phyloP scores from a whole-genome alignment of 495 filamentous ascomycete genomes.

The Aspergillus mulundensis region DNA sequence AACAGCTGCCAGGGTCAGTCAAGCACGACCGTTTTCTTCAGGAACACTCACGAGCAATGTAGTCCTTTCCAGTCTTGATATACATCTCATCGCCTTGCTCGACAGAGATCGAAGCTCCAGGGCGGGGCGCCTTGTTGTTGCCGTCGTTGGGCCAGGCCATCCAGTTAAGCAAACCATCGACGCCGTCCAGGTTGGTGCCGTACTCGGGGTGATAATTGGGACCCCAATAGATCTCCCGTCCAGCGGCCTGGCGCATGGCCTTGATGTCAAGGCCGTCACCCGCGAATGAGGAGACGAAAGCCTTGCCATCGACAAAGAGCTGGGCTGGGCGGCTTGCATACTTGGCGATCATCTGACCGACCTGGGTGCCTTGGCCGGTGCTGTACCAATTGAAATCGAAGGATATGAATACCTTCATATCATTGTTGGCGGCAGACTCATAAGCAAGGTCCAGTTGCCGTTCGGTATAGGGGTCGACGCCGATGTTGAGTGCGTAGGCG shows the following conservation, averaged over 20 bases:
- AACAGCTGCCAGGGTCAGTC: slow-evolving; percentile 23
- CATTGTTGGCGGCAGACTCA: slow-evolving; percentile 52
- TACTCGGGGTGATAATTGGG: slow-evolving; percentile 50
- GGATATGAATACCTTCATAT: slow-evolving; percentile 59
- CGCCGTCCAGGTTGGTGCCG: slow-evolving; percentile 25
- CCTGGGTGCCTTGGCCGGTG: slow-evolving; percentile 32
- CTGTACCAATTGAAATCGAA: slow-evolving; percentile 59
- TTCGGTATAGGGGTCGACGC: slow-evolving; percentile 48
- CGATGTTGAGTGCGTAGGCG: slow-evolving; percentile 60
- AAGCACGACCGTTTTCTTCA: not conserved
- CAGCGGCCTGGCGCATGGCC: slow-evolving; percentile 41
- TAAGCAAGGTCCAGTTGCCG: slow-evolving; percentile 55
- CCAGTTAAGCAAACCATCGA: slow-evolving; percentile 58
- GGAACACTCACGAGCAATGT: slow-evolving; percentile 44
- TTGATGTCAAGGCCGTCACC: slow-evolving; percentile 50
- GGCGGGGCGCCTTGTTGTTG: slow-evolving; percentile 48
- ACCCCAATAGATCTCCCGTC: slow-evolving; percentile 50
- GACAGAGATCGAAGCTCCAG: slow-evolving; percentile 38
- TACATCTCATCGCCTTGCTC: slow-evolving; percentile 46
- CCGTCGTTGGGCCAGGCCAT: slow-evolving; percentile 55
- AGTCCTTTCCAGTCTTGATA: slow-evolving; percentile 44
- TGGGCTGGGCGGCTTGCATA: slow-evolving; percentile 49
- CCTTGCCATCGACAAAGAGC: slow-evolving; percentile 51
- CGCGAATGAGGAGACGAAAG: slow-evolving; percentile 53
- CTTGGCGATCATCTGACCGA: slow-evolving; percentile 46